phyloP scores from a whole-genome alignment of 352 stramenopile genomes.

The Phytopythium sindhum region DNA sequence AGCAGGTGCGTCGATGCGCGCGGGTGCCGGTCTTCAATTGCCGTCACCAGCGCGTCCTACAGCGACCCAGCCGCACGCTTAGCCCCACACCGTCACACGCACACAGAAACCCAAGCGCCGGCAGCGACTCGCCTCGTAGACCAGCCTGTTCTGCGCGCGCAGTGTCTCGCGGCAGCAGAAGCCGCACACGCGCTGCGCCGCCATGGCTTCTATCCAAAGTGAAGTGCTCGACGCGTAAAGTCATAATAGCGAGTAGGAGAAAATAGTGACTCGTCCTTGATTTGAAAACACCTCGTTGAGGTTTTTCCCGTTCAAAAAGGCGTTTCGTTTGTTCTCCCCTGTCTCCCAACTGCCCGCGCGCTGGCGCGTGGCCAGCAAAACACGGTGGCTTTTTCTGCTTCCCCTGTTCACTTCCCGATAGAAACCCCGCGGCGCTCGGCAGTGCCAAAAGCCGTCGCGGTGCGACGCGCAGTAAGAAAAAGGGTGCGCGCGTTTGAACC shows the following conservation, averaged over 20 bases:
- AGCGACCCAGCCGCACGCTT: not conserved
- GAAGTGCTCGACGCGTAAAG: too few species aligned
- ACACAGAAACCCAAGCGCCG: not conserved
- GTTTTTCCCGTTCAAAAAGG: too few species aligned
- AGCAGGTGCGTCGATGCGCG: slow-evolving; percentile 52
- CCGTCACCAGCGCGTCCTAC: slow-evolving; percentile 58
- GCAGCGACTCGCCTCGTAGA: slow-evolving; percentile 45
- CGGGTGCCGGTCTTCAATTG: slow-evolving; percentile 56
- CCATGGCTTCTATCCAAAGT: not conserved
- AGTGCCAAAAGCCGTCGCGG: slow-evolving; percentile 48
- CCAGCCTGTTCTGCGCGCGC: slow-evolving; percentile 36
- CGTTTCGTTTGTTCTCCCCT: too few species aligned
- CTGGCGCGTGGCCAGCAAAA: slow-evolving; percentile 1
- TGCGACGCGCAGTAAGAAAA: slow-evolving; percentile 8
- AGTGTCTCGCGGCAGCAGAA: slow-evolving; percentile 62
- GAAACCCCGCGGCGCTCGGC: slow-evolving; percentile 2
- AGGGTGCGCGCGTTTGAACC: not conserved
- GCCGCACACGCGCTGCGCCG: slow-evolving; percentile 24
- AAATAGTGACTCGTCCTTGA: not conserved
- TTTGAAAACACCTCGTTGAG: too few species aligned
- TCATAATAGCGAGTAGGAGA: not conserved
- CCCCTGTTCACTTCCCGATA: slow-evolving; percentile 8
- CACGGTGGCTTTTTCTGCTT: not conserved
- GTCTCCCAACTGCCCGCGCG: too few species aligned
- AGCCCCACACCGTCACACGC: not conserved